These are phyloP conservation scores for Lathyrus tuberosus DNA, from an alignment of 306 rosid species.

Conservation along the genomic window DNA sequence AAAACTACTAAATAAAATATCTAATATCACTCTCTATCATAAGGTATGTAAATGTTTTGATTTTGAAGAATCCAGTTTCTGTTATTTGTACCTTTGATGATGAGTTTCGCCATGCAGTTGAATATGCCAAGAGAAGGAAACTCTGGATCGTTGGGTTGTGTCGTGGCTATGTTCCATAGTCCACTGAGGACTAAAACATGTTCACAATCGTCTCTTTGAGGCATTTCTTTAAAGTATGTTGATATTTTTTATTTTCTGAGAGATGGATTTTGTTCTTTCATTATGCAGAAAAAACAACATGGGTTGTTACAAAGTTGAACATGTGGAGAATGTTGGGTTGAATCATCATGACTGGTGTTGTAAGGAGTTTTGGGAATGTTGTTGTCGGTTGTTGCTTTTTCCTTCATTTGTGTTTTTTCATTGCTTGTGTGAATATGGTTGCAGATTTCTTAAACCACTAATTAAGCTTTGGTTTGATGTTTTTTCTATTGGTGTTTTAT, in stretches of 20 bases:
- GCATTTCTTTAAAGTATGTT: conserved; percentile 54
- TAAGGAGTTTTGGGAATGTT: conserved; percentile 34
- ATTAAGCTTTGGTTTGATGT: too few relatives aligned
- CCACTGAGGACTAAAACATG: conserved; percentile 61
- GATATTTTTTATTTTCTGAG: conserved; percentile 46
- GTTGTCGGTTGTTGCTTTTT: conserved; percentile 7
- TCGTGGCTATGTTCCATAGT: too few relatives aligned
- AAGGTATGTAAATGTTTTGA: too few relatives aligned
- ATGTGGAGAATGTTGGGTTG: conserved; percentile 11
- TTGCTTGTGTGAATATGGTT: conserved; percentile 32
- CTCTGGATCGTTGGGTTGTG: too few relatives aligned
- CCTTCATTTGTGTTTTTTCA: too few relatives aligned
- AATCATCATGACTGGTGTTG: background rate
- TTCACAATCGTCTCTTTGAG: conserved; percentile 47
- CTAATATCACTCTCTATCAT: too few relatives aligned
- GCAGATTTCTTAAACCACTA: conserved; percentile 1
- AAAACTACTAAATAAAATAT: too few relatives aligned
- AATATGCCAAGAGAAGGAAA: too few relatives aligned
- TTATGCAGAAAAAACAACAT: conserved; percentile 72
- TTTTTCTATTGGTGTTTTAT: conserved; percentile 18
- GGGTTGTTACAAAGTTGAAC: conserved; percentile 17
- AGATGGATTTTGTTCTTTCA: conserved; percentile 56
- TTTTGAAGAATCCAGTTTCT: too few relatives aligned
- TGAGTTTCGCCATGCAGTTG: too few relatives aligned
- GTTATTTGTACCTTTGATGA: too few relatives aligned